These are phyloP conservation scores for Podila clonocystis DNA, from an alignment of 192 early-diverging fungal genomes.

Conservation along the genomic window DNA sequence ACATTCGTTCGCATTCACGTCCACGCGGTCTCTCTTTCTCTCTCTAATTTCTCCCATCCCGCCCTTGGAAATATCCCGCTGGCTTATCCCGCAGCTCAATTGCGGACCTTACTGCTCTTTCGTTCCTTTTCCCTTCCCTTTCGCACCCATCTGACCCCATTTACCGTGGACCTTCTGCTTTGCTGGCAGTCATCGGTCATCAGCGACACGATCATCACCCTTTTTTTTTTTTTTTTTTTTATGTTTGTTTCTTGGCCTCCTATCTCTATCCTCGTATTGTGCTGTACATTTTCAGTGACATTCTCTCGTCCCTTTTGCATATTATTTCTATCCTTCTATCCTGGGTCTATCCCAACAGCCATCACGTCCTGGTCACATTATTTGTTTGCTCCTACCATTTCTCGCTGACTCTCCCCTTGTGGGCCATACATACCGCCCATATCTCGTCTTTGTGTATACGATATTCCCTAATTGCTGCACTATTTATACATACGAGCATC, in stretches of 20 bases:
- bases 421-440: not conserved
- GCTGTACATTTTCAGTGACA: not conserved
- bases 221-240: not conserved
- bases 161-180: not conserved
- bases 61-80: not conserved
- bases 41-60: not conserved
- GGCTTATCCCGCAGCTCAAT: not conserved
- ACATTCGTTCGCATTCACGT: not conserved
- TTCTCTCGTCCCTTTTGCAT: not conserved
- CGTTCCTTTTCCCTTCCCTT: not conserved
- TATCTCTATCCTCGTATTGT: not conserved
- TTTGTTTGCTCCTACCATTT: not conserved
- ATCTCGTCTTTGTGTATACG: not conserved
- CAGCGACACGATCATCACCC: slow-evolving; percentile 1
- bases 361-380: slow-evolving; percentile 6
- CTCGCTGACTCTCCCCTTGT: not conserved
- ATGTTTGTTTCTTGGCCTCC: not conserved
- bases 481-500: slow-evolving; percentile 11
- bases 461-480: not conserved
- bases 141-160: not conserved
- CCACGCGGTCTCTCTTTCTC: not conserved
- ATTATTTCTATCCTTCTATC: not conserved
- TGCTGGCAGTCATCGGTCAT: not conserved
- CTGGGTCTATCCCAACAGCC: slow-evolving; percentile 1
- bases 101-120: not conserved